Evolutionary conservation across 768 basidiomycete species (phyloP), one percentile per base, ranked within the genome.

Genomic region (Sarcomyxa edulis): DNA sequence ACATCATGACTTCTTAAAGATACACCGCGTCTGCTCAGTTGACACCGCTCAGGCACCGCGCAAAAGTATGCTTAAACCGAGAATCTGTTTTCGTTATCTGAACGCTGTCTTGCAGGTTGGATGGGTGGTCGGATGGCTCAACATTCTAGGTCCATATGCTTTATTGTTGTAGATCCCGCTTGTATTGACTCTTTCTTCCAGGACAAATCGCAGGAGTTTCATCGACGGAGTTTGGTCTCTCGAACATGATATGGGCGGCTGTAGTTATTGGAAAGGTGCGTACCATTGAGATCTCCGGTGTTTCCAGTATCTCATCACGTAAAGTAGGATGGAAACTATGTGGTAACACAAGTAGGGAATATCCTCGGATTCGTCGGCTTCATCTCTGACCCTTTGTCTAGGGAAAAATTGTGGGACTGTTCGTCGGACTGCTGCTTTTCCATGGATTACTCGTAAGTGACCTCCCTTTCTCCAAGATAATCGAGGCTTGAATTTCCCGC

Each of bases 151-250:
- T 74, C 44, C 14, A 62, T 52, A 14, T 24, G 29, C 30, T 44
- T 10, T 49, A 19, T 7, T 19, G 7, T 35, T 4, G 14, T 26
- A 15, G 25, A 6, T 28, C 12, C 21, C 29, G 27, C 21, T 19
- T 18, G 26, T 27, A n/a, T 33, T 49, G 10, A 50, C 22, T 27
- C 12, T 26, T 36, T 6, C 30, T 33, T 19, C 14, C 46, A 76
- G 80, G 86, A 24, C 88, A 91, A 60, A 76, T 89, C 40, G 87
- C 89, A 9, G 90, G 90, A 20, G 68, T 91, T 34, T 84, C 89
- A 6, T 90, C 85, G 2, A 91, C 87, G 0, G 87, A 91, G 56
- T 91, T 88, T 52, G 88, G 87, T 19, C 68, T 87, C 15, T 69
- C 82, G 15, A 74, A 71, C 53, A 88, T 86, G 85, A 84, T 87